A percentile compares a stretch with the other conserved stretches of the same genome.
Conservation (phyloP, 2,329 filamentous ascomycete species). For the Pseudogymnoascus sp. region DNA sequence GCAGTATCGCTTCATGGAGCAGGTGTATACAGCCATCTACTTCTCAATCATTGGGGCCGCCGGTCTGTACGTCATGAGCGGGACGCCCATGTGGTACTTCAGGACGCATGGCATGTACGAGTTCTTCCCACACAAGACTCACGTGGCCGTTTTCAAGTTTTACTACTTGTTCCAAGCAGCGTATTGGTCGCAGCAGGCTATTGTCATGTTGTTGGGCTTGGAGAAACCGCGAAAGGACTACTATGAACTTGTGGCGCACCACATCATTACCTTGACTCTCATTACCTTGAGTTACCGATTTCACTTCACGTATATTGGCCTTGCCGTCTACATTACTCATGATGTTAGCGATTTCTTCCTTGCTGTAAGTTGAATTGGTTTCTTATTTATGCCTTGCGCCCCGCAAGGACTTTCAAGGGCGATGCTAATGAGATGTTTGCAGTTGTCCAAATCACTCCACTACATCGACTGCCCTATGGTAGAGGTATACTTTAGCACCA, state of each 20-base stretch:
- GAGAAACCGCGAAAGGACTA: slow-evolving; percentile 95
- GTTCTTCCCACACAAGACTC: slow-evolving; percentile 72
- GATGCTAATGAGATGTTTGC: slow-evolving; percentile 11
- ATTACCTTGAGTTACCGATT: slow-evolving; percentile 87
- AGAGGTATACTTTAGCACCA: slow-evolving; percentile 69
- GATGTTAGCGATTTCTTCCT: slow-evolving; percentile 95
- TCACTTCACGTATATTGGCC: slow-evolving; percentile 91
- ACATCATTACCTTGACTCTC: slow-evolving; percentile 78
- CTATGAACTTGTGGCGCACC: slow-evolving; percentile 84
- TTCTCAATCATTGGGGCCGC: slow-evolving; percentile 74
- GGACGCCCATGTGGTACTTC: slow-evolving; percentile 93
- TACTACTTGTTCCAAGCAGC: slow-evolving; percentile 93
- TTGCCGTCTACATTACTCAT: slow-evolving; percentile 90
- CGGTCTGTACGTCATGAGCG: slow-evolving; percentile 83
- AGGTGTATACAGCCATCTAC: slow-evolving; percentile 89
- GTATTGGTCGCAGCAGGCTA: slow-evolving; percentile 92
- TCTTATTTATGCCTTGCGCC: not conserved
- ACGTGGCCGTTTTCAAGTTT: slow-evolving; percentile 78
- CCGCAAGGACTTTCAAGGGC: not conserved
- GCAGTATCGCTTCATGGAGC: slow-evolving; percentile 90
- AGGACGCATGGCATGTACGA: slow-evolving; percentile 88
- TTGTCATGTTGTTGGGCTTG: slow-evolving; percentile 76
- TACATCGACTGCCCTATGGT: slow-evolving; percentile 55
- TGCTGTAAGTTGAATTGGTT: slow-evolving; percentile 52
- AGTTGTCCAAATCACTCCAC: slow-evolving; percentile 88